Percentiles rank a stretch among this genome's conserved stretches.
Conservation (phyloP, 2,329 filamentous ascomycete genomes). For the Aspergillus pseudonomiae region DNA sequence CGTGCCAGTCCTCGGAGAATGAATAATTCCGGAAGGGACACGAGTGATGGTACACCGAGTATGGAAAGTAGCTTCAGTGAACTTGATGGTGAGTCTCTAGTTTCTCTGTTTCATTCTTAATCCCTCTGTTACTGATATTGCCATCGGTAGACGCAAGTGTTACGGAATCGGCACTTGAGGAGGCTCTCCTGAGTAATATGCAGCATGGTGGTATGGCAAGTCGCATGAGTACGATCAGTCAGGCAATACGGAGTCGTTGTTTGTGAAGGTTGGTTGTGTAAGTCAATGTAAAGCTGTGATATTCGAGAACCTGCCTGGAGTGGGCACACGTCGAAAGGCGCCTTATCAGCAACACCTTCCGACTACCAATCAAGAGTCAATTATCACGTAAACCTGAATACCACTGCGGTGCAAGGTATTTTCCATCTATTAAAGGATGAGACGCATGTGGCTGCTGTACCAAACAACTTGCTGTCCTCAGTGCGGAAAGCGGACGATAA, state of each 20-base stretch:
- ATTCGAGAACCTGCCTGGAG: not conserved
- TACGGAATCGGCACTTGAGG: constrained; percentile 66
- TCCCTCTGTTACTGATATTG: constrained; percentile 8
- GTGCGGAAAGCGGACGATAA: not conserved
- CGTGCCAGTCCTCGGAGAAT: constrained; percentile 51
- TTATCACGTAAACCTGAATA: not conserved
- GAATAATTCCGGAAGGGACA: constrained; percentile 40
- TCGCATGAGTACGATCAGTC: constrained; percentile 56
- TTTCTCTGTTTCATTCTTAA: not conserved
- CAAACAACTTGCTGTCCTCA: not conserved
- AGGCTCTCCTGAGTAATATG: constrained; percentile 66
- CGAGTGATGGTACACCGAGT: constrained; percentile 60
- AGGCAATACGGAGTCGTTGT: constrained; percentile 58
- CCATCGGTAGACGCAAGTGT: constrained; percentile 58
- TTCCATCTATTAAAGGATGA: not conserved
- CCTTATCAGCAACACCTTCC: not conserved
- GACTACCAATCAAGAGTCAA: not conserved
- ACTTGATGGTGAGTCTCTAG: constrained; percentile 55
- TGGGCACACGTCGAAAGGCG: too few species aligned
- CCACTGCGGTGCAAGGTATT: not conserved
- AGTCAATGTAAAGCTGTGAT: not conserved
- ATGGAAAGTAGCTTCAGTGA: constrained; percentile 70
- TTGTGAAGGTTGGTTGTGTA: constrained; percentile 27
- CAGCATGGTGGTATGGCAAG: constrained; percentile 56
- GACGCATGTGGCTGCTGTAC: not conserved